These are phyloP conservation scores for Candida schatavii DNA, from an alignment of 805 yeast species.

Conservation along the genomic window DNA sequence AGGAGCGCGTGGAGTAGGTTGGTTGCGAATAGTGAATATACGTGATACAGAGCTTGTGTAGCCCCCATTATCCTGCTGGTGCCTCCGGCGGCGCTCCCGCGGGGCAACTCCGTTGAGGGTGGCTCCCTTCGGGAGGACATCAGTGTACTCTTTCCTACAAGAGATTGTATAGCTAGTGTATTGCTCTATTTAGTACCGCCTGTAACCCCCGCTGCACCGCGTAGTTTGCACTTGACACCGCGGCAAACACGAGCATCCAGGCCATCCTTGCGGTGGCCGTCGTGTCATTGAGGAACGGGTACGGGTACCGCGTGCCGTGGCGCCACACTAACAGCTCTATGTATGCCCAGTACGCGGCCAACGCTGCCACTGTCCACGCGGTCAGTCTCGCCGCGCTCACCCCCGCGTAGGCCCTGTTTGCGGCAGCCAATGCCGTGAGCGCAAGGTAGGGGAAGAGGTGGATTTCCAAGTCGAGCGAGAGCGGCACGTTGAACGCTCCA, in stretches of 20 bases:
- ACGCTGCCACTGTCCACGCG: conserved; percentile 7
- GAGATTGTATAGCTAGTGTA: neutral
- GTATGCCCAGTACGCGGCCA: conserved; percentile 14
- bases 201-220: neutral
- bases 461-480: conserved; percentile 19
- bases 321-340: conserved; percentile 12
- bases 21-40: neutral
- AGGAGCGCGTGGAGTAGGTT: conserved; percentile 9
- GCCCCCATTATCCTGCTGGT: neutral
- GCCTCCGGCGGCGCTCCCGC: no score
- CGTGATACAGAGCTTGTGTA: no score
- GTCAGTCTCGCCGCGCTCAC: conserved; percentile 3
- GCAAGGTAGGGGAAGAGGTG: conserved; percentile 25
- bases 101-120: neutral
- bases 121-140: neutral
- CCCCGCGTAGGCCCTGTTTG: conserved; percentile 3
- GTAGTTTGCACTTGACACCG: conserved; percentile 1
- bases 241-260: conserved; percentile 10
- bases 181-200: neutral
- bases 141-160: neutral
- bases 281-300: conserved; percentile 15
- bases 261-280: conserved; percentile 5
- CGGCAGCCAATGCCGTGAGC: conserved; percentile 9
- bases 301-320: conserved; percentile 14
- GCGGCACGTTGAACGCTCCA: conserved; percentile 15